Base-by-base conservation (phyloP, 352 stramenopile species). In the Phytopythium aichiense region DNA sequence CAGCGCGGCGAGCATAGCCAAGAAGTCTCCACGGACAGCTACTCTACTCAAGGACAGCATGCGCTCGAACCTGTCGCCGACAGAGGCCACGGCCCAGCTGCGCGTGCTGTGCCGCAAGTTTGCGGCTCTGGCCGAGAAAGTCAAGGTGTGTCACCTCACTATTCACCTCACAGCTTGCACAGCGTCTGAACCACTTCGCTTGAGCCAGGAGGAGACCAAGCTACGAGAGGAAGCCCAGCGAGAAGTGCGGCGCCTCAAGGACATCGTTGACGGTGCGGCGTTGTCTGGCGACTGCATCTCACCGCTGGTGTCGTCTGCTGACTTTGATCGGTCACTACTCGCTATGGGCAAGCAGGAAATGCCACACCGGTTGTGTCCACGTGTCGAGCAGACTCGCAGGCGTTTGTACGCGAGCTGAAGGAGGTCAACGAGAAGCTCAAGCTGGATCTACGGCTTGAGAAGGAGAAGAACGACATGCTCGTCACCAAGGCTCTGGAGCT, bases 51-150 rank as follows among this genome's bases (percentile, higher is more conserved):
- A 76, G 46, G 79, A 86, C 30, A 69, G 72, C n/a, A 40, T 89
- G 22, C 85, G 81, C 53, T 25, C 68, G 9, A 91, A 88, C 52
- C 62, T 92, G 28, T 89, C 81, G 33, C 68, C 77, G 9, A 71
- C 78, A 0, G 79, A 92, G 61, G 86, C 84, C 11, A 93, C 81
- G 4, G 73, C 84, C 18, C 86, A 95, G 33, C 66, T 95, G 38
- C 87, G 87, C 48, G 81, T 93, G 31, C 64, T 95, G 6, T 95
- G 86, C 43, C 80, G 84, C 33, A 95, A 95, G 61, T 95, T 95
- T 60, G 86, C 86, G 3, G 77, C 83, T 7, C 73, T 93, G 20
- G 88, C 77, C 0, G 81, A 95, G 23, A 95, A 92, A 85, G 84
- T 95, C 53, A 92, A 94, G 72, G 83, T 89, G 57, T 1, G 54